Evolutionary conservation across 768 basidiomycete species (phyloP).

Genomic region (Hypsizygus marmoreus): DNA sequence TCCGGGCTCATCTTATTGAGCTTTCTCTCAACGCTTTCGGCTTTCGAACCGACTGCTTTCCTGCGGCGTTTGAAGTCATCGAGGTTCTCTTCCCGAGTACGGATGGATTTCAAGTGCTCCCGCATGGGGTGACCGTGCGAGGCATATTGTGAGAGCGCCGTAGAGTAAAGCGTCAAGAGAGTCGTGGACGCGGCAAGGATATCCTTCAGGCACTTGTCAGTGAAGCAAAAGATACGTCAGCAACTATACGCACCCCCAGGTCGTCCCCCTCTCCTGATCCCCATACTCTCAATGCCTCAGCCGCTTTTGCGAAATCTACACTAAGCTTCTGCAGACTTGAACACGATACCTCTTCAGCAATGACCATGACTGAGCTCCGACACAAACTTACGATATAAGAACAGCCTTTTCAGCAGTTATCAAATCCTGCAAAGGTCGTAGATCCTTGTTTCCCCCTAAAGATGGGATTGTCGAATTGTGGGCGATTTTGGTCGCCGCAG

Average conservation of each 20-base stretch:
- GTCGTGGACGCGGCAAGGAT: slow-evolving; percentile 69
- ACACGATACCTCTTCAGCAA: background rate
- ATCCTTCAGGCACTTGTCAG: slow-evolving; percentile 49
- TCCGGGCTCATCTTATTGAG: slow-evolving; percentile 88
- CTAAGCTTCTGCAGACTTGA: slow-evolving; percentile 66
- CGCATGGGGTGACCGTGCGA: slow-evolving; percentile 70
- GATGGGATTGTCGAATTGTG: slow-evolving; percentile 85
- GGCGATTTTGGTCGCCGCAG: slow-evolving; percentile 79
- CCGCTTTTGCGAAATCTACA: slow-evolving; percentile 64
- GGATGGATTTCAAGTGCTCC: slow-evolving; percentile 77
- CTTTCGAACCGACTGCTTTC: slow-evolving; percentile 63
- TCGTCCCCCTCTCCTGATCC: slow-evolving; percentile 83
- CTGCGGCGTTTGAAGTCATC: slow-evolving; percentile 76
- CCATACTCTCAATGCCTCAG: slow-evolving; percentile 74
- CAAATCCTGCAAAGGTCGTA: slow-evolving; percentile 82
- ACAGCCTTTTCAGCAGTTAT: slow-evolving; percentile 89
- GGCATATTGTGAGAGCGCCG: slow-evolving; percentile 70
- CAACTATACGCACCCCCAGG: slow-evolving; percentile 56
- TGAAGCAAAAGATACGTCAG: background rate
- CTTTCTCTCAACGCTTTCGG: slow-evolving; percentile 86
- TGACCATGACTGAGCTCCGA: slow-evolving; percentile 9
- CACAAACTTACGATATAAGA: slow-evolving; percentile 62
- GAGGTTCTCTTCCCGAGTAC: slow-evolving; percentile 81
- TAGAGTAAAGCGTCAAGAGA: slow-evolving; percentile 66
- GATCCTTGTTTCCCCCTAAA: slow-evolving; percentile 70